Evolutionary conservation across 768 basidiomycete species (phyloP), one percentile per base, ranked within the genome.

Genomic region (Russula earlei): DNA sequence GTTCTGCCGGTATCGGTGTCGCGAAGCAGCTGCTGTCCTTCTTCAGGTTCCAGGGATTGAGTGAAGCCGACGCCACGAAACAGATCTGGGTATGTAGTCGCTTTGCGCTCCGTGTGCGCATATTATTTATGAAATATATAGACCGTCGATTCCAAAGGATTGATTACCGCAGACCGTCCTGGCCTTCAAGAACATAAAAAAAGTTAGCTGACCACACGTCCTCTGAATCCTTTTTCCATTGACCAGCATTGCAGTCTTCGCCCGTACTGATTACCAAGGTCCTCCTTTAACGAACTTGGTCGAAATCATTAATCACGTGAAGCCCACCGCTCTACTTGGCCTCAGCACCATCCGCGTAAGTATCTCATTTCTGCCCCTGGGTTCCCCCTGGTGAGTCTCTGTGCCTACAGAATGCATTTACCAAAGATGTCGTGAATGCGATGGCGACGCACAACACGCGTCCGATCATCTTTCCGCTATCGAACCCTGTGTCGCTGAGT

Each of bases 391-490:
- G 40, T 43, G 45, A 54, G n/a, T 25, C 46, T 63, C 25, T 55
- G 49, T 54, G 53, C 42, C 44, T 59, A 15, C 56, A 81, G 80
- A 84, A 83, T 37, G 87, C 91, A 2, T 96, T 95, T 73, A 79
- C 74, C 48, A 74, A 82, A 42, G 75, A 78, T 20, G 84, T 89
- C 50, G 79, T 95, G 48, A 73, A 80, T 56, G 73, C 79, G 2
- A 92, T 96, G 91, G 80, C 83, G n/a, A 75, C 77, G 29, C 77
- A 87, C 65, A 95, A 93, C 70, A 73, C 79, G 8, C 80, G 82
- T 19, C 93, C 93, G 25, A 92, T 95, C 72, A 80, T 95, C 68
- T 95, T 95, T 78, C 89, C 93, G 34, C 80, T 95, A 7, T 91
- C 88, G 36, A 96, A 95, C 73, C 93, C 93, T 25, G 79, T 87